Base-by-base conservation (phyloP, 768 basidiomycete genomes). In the Pulveroboletus sp. region DNA sequence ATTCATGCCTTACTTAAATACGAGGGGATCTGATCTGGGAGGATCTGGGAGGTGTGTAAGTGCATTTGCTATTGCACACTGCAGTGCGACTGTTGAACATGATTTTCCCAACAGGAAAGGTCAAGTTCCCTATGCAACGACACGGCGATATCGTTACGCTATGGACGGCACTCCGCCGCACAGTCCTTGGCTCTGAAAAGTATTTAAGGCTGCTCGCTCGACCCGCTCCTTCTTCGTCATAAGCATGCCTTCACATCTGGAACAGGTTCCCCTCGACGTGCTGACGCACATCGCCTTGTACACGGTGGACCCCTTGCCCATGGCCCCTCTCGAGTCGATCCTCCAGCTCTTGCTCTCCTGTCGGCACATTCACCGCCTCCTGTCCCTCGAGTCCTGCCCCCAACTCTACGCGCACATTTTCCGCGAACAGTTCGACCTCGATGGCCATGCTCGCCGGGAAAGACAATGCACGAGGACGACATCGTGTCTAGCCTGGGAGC, bases 351-450 rank as follows among this genome's bases (percentile, higher is more conserved):
- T 77, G 41, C 62, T 75, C 49, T 75, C 78, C 17, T 76, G 68
- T 50, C 74, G 75, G 1, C 58, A 66, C 3, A 55, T 84, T 21
- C 64, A 81, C 43, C 60, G 61, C 33, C 64, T 70, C 8, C 72
- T 86, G 25, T 70, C 69, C 50, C 48, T 75, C 38, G 59, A 59
- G 17, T 49, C 65, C 24, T 73, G 74, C 37, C 79, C 84, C 3
- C 74, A 80, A 49, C 71, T 84, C 37, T 83, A 82, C 57, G 80
- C 81, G 33, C 66, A 67, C 52, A 71, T 84, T 13, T 85, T 79
- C 60, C 69, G 67, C 9, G 60, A 62, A 32, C 75, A 69, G 52
- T 84, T 84, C 51, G 80, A 82, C 58, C 53, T 64, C 23, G 54
- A 38, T 5, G 63, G 69, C 1, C 52, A 63, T 36, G 40, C 29